These are phyloP conservation scores for Neurospora pannonica DNA, from an alignment of 495 filamentous ascomycete species.

Conservation along the genomic window DNA sequence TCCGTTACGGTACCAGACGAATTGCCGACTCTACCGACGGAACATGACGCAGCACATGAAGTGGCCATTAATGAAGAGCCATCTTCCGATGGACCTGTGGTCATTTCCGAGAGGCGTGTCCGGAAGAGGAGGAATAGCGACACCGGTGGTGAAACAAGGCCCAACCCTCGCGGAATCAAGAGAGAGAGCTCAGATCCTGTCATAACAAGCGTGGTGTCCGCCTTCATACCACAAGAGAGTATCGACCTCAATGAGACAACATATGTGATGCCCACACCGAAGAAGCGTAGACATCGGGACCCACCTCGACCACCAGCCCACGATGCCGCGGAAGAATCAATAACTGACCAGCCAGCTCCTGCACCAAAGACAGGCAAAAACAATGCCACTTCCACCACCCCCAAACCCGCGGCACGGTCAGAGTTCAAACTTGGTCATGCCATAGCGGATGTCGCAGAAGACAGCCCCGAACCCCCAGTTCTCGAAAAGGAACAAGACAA, in stretches of 20 bases:
- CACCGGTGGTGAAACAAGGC: conserved; percentile 1
- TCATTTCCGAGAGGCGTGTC: conserved; percentile 35
- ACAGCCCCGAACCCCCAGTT: neutral
- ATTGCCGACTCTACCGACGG: conserved; percentile 19
- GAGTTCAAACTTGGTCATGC: neutral
- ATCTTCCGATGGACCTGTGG: conserved; percentile 32
- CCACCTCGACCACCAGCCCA: neutral
- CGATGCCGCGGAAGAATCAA: neutral
- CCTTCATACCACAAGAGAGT: conserved; percentile 41
- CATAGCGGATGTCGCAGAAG: neutral
- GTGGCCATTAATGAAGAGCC: conserved; percentile 31
- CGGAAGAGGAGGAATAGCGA: conserved; percentile 31
- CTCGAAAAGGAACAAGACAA: neutral
- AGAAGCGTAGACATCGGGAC: conserved; percentile 28
- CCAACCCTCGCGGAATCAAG: conserved; percentile 23
- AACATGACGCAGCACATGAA: neutral
- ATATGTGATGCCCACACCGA: conserved; percentile 51
- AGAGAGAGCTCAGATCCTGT: conserved; percentile 26
- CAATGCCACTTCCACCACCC: neutral
- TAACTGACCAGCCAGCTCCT: neutral
- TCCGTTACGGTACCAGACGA: conserved; percentile 1
- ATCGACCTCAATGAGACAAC: conserved; percentile 65
- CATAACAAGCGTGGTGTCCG: conserved; percentile 19
- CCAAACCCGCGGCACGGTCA: neutral
- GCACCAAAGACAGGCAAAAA: neutral